These are phyloP conservation scores for Neurospora crassa DNA, from an alignment of 2,329 filamentous ascomycete genomes.

Conservation along the genomic window DNA sequence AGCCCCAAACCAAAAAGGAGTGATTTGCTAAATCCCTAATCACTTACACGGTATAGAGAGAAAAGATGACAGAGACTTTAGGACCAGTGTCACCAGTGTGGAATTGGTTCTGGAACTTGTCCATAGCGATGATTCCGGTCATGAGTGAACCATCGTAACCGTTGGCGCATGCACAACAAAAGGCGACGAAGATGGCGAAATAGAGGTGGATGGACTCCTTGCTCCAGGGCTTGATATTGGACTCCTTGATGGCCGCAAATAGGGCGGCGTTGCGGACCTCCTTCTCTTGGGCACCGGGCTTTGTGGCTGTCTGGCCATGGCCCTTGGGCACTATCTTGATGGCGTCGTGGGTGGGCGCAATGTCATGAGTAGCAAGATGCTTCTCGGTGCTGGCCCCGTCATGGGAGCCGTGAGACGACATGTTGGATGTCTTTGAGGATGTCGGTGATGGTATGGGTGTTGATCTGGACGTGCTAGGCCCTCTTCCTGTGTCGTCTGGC, in stretches of 20 bases:
- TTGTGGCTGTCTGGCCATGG: slow-evolving; percentile 19
- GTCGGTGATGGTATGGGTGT: neutral
- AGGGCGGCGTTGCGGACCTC: slow-evolving; percentile 35
- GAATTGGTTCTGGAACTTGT: slow-evolving; percentile 30
- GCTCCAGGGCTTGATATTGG: slow-evolving; percentile 33
- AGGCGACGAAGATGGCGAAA: slow-evolving; percentile 34
- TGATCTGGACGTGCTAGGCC: neutral
- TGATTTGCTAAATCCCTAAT: neutral
- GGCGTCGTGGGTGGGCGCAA: slow-evolving; percentile 1
- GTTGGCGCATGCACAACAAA: slow-evolving; percentile 38
- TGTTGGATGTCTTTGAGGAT: slow-evolving; percentile 5
- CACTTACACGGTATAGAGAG: slow-evolving; percentile 39
- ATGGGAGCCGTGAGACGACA: slow-evolving; percentile 18
- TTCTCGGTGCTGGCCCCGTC: slow-evolving; percentile 15
- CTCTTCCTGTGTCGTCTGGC: neutral
- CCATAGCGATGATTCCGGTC: slow-evolving; percentile 35
- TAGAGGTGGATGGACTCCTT: slow-evolving; percentile 32
- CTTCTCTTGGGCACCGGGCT: slow-evolving; percentile 29
- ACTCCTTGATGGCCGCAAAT: slow-evolving; percentile 35
- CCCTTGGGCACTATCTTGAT: neutral
- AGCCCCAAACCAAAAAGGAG: slow-evolving; percentile 4
- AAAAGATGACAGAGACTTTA: slow-evolving; percentile 33
- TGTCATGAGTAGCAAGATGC: slow-evolving; percentile 3
- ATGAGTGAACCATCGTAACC: slow-evolving; percentile 39
- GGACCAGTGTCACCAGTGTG: slow-evolving; percentile 27